These are phyloP conservation scores for Aspergillus japonicus DNA, from an alignment of 2,329 filamentous ascomycete genomes.

Conservation along the genomic window DNA sequence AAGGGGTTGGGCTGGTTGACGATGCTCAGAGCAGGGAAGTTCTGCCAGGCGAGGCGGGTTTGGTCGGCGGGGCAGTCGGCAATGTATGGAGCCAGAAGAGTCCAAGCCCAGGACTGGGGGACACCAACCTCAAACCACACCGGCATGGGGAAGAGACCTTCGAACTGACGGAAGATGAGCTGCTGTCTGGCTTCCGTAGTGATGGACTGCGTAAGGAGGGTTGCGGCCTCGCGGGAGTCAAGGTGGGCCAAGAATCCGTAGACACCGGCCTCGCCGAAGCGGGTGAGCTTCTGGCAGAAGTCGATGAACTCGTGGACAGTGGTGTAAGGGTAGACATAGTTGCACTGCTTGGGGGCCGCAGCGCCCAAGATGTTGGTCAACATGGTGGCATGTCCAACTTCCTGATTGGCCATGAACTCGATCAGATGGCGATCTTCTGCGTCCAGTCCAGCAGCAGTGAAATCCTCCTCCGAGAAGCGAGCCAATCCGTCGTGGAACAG, in stretches of 20 bases:
- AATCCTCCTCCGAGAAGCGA: constrained; percentile 67
- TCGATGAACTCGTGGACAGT: constrained; percentile 76
- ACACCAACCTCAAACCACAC: constrained; percentile 79
- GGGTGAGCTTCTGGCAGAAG: constrained; percentile 82
- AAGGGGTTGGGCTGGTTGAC: constrained; percentile 75
- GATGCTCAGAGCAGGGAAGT: constrained; percentile 71
- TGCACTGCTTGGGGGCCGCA: constrained; percentile 70
- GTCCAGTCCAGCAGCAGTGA: constrained; percentile 65
- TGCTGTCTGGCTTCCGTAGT: constrained; percentile 79
- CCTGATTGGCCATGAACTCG: constrained; percentile 74
- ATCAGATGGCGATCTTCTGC: constrained; percentile 70
- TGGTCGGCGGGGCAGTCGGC: constrained; percentile 69
- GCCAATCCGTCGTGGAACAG: constrained; percentile 75
- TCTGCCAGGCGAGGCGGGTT: constrained; percentile 78
- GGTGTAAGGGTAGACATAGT: constrained; percentile 76
- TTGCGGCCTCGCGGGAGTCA: constrained; percentile 70
- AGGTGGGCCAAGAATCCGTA: constrained; percentile 79
- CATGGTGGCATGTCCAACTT: constrained; percentile 73
- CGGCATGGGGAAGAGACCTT: constrained; percentile 76
- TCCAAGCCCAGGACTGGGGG: constrained; percentile 83
- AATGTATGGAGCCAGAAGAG: constrained; percentile 77
- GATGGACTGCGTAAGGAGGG: constrained; percentile 72
- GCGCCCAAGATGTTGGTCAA: constrained; percentile 74
- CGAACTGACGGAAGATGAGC: constrained; percentile 79
- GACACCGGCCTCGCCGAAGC: constrained; percentile 75